Evolutionary conservation across 2,329 filamentous ascomycete species (phyloP), one percentile per base, ranked within the genome.

Genomic region (Cyphellophora attinorum): DNA sequence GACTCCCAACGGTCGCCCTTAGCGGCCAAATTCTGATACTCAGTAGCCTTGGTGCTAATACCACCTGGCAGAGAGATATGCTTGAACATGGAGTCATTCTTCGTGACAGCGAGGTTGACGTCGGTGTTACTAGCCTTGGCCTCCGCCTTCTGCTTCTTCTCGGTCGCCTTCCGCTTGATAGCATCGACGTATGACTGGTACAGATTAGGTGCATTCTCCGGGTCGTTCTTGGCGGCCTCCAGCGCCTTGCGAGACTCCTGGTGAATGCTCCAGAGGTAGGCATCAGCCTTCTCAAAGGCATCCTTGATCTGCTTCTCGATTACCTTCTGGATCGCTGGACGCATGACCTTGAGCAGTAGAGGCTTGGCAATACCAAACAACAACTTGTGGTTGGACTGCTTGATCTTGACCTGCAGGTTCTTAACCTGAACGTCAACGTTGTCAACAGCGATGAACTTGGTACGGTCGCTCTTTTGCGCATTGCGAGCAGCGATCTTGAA

Each of bases 1-100:
- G 83, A 93, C 68, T 94, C 81, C 91, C 91, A 98, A 59, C 78
- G 80, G 37, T 94, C 83, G 34, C 91, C 91, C 74, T 91, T 85
- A 47, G 68, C 69, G 6, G 89, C 85, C 38, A 94, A 71, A 14
- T 95, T 77, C 64, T 78, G 85, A 72, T 93, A 96, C 60, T 94
- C 85, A 15, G 85, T 93, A 6, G 89, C 88, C 74, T 94, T 95
- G 65, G 76, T 79, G 49, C 83, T 91, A 57, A 95, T 89, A 36
- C 86, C 88, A 19, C 83, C 83, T 16, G 88, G 86, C 5, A 98
- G 70, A 38, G 79, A 72, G 54, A 98, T 79, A 55, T 89, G 68
- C 53, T 85, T 81, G 79, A 98, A 94, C 46, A 96, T 85, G 46
- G 83, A 88, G 54, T 95, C 85, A 48, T 94, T 75, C 62, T 86